Base-by-base conservation (phyloP, 2,329 filamentous ascomycete genomes). In the Beauveria scarabaeidicola region DNA sequence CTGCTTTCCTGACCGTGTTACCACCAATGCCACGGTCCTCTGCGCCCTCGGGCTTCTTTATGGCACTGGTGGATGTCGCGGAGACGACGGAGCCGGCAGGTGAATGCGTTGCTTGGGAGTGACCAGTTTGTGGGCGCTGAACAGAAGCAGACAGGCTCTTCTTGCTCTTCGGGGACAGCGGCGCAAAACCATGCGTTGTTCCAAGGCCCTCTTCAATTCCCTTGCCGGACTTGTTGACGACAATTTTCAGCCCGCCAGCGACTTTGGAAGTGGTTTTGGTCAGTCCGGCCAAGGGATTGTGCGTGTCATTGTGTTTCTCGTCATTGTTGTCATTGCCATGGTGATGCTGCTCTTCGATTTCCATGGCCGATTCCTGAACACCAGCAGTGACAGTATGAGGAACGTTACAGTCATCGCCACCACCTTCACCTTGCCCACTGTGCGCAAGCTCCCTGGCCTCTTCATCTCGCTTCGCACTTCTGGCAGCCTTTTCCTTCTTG, bases 1-100 rank as follows among this genome's bases (percentile, higher is more conserved):
- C 73, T 7, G 77, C 66, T 61, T 77, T 80, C 50, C 82, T 79
- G 5, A 80, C 80, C 0, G 81, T 83, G 64, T 84, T 85, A 15
- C 75, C 76, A 19, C 54, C 52, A 47, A 52, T 21, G 43, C 57
- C 17, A 52, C 61, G 27, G 48, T 56, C 41, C 41, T 54, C 51
- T 21, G 25, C 44, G 65, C n/a, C 38, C 1, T 50, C 55, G 6
- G 36, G 48, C n/a, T 53, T 58, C 59, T 61, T 62, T 1, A 67
- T 67, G 1, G 64, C 66, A 7, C 59, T 61, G 17, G 73, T 73
- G 0, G 75, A 75, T 32, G 74, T 72, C 40, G 73, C 72, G 2
- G 78, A 80, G 5, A 63, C 61, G 13, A 70, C 63, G 0, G 73
- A 80, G 1, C 67, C 64, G 27, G 71, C 73, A 10, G 72, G 73